A percentile compares a stretch with the other conserved stretches of the same genome.
These are phyloP conservation scores for Wickerhamomyces queroliae DNA, from an alignment of 805 yeast species.

Conservation along the genomic window DNA sequence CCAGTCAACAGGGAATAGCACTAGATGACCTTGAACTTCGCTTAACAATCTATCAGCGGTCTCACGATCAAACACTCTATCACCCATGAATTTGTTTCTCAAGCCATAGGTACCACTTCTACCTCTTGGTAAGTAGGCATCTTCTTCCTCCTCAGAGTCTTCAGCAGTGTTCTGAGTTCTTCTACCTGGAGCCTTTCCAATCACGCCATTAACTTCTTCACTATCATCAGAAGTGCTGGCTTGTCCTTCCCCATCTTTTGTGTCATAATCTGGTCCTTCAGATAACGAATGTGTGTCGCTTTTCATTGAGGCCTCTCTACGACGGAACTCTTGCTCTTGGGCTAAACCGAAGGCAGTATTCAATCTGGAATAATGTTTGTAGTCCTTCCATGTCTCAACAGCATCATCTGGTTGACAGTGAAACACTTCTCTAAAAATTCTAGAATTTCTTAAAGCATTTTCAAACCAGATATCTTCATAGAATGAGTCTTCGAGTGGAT, in stretches of 20 bases:
- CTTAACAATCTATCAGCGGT: slow-evolving; percentile 70
- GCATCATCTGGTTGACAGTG: slow-evolving; percentile 93
- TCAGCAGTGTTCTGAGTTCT: not conserved
- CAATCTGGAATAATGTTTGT: slow-evolving; percentile 61
- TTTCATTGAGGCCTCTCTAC: slow-evolving; percentile 5
- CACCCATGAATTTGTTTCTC: slow-evolving; percentile 31
- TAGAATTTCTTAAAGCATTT: slow-evolving; percentile 78
- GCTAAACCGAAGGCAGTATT: slow-evolving; percentile 46
- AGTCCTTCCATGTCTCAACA: slow-evolving; percentile 88
- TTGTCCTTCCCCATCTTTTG: not conserved
- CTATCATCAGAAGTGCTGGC: not conserved
- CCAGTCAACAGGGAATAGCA: slow-evolving; percentile 93
- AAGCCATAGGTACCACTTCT: slow-evolving; percentile 33
- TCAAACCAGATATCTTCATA: slow-evolving; percentile 83
- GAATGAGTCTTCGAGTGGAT: slow-evolving; percentile 79
- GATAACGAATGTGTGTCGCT: slow-evolving; percentile 2
- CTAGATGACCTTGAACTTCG: slow-evolving; percentile 81
- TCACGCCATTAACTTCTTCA: not conserved
- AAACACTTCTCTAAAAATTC: slow-evolving; percentile 76
- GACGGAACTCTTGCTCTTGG: slow-evolving; percentile 23
- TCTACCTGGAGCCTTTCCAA: slow-evolving; percentile 11
- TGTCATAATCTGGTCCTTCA: not conserved
- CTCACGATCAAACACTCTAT: slow-evolving; percentile 59
- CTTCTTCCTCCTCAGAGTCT: not conserved
- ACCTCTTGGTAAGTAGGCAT: slow-evolving; percentile 20